Evolutionary conservation across 176 grass and related monocot species (phyloP).

Genomic region (Aegilops umbellulata): DNA sequence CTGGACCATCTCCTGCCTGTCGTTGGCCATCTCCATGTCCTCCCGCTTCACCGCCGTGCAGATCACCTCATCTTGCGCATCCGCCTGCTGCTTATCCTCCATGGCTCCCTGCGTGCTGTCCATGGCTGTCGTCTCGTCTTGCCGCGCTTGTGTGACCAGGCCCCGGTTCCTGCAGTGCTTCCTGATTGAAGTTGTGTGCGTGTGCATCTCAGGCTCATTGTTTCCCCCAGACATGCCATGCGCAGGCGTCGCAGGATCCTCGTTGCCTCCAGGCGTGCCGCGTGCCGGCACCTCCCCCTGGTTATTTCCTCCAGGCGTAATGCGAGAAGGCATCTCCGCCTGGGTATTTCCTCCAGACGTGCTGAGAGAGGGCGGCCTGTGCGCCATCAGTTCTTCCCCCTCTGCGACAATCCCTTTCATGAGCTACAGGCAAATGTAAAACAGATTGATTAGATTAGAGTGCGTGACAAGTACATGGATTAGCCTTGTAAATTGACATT

Average conservation of each 20-base stretch:
- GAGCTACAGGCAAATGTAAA: conserved; percentile 23
- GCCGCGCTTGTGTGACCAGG: conserved; percentile 13
- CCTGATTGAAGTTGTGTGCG: conserved; percentile 44
- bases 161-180: conserved; percentile 64
- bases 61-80: conserved; percentile 28
- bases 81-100: conserved; percentile 22
- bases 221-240: background rate
- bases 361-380: conserved; percentile 21
- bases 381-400: conserved; percentile 53
- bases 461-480: background rate
- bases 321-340: background rate
- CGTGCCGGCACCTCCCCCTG: background rate
- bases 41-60: background rate
- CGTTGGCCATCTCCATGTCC: background rate
- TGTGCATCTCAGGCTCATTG: background rate
- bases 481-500: background rate
- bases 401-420: conserved; percentile 57
- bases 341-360: background rate
- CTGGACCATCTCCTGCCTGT: background rate
- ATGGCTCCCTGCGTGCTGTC: background rate
- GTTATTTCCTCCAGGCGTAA: background rate
- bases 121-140: background rate
- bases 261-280: background rate
- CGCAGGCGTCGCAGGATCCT: background rate
- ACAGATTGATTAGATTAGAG: background rate